These are phyloP conservation scores for Cryptococcus amylolentus DNA, from an alignment of 1,284 basidiomycete species.

Conservation along the genomic window DNA sequence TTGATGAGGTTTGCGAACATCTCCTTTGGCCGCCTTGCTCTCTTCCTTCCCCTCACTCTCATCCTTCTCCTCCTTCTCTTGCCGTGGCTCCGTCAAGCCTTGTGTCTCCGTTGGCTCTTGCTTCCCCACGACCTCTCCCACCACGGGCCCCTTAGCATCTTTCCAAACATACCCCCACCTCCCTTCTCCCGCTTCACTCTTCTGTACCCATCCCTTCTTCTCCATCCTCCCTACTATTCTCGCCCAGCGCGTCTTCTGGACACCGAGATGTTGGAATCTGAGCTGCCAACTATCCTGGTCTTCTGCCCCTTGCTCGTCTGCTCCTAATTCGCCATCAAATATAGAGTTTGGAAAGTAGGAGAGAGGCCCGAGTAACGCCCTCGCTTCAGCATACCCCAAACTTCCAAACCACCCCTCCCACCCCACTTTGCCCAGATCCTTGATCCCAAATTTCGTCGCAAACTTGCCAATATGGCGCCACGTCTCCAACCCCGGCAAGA, in stretches of 20 bases:
- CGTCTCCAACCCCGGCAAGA: constrained; percentile 24
- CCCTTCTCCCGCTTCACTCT: neutral
- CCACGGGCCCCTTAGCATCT: neutral
- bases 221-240: constrained; percentile 3
- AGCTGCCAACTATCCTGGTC: neutral
- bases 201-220: constrained; percentile 10
- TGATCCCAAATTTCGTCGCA: constrained; percentile 4
- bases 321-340: neutral
- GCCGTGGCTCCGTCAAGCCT: too few species aligned
- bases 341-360: neutral
- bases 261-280: constrained; percentile 9
- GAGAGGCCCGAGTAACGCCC: neutral
- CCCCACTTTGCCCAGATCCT: constrained; percentile 3
- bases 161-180: constrained; percentile 9
- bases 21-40: neutral
- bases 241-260: constrained; percentile 8
- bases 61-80: neutral
- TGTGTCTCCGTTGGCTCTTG: neutral
- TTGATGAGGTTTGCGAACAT: neutral
- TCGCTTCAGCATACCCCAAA: neutral
- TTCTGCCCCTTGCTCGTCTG: neutral
- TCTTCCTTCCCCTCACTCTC: neutral
- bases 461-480: constrained; percentile 20
- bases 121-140: neutral
- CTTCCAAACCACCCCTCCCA: constrained; percentile 15